Evolutionary conservation across 2,329 filamentous ascomycete genomes (phyloP).

Genomic region (Dothidotthia symphoricarpi): DNA sequence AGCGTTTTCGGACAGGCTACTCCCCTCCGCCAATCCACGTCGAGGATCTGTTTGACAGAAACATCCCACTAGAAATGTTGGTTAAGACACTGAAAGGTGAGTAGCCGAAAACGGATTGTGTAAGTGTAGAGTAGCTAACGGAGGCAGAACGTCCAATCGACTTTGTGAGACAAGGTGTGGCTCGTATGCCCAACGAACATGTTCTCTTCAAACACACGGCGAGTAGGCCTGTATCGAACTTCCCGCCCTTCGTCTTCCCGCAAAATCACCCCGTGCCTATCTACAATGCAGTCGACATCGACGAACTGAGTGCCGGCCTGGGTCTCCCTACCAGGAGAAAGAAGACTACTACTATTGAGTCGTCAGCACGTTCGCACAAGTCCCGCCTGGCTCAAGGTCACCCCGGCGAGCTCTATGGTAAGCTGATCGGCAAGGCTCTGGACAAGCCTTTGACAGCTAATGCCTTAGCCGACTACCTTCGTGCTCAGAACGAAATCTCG

Average conservation of each 20-base stretch:
- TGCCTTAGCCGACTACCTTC: conserved; percentile 16
- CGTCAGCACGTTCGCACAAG: conserved; percentile 2
- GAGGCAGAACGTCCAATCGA: too few relatives aligned
- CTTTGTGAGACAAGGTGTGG: too few relatives aligned
- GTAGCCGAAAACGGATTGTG: background rate
- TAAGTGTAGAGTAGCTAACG: too few relatives aligned
- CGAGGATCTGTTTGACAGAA: background rate
- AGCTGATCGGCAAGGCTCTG: conserved; percentile 22
- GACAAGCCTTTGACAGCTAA: conserved; percentile 22
- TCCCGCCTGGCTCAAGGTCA: conserved; percentile 3
- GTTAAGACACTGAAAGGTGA: background rate
- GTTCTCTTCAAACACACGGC: background rate
- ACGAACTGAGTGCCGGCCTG: conserved; percentile 17
- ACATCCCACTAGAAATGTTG: too few relatives aligned
- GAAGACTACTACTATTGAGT: background rate
- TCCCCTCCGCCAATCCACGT: background rate
- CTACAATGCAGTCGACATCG: conserved; percentile 10
- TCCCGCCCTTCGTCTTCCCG: background rate
- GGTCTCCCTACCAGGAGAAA: conserved; percentile 10
- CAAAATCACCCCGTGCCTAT: conserved; percentile 1
- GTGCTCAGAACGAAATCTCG: conserved; percentile 1
- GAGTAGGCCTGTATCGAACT: background rate
- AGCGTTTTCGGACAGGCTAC: too few relatives aligned
- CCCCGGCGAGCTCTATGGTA: conserved; percentile 12
- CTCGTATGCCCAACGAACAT: background rate